Base-by-base conservation (phyloP, 192 early-diverging fungal species). In the Gigaspora rosea region DNA sequence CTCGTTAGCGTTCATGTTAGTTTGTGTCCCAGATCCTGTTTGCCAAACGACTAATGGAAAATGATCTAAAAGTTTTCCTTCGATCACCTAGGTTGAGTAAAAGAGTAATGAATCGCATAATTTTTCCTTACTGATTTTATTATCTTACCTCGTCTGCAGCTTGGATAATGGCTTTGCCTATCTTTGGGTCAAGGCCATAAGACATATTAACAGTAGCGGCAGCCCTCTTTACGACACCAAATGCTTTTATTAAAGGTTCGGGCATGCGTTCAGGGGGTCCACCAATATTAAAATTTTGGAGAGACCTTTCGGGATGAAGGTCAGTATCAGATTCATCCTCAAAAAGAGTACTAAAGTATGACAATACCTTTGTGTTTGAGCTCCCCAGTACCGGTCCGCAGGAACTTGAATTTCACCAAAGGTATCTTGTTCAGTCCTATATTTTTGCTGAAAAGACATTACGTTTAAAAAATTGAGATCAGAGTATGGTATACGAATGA, bases 11-110 rank as follows among this genome's bases (percentile, higher is more conserved):
- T 98, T 98, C 96, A 98, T 98, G 91, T 99, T 98, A 74, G 95
- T 93, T 88, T 98, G 96, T 48, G 96, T 99, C 48, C 98, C 98
- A 63, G 95, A 96, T 48, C 98, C 98, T 50, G 97, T 99, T 84
- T 96, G 94, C 94, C 93, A 99, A 58, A 99, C 95, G 27, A 99
- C 98, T 68, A 99, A 88, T 46, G 98, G 98, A 88, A 99, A 99
- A 83, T 99, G 95, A 61, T 95, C 95, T 81, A 93, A 91, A 76
- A 96, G 90, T 80, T 91, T 92, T 66, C 95, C 97, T 47, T 91
- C 90, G 70, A 97, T 96, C 58, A 98, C 95, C 87, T 92, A 76
- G 36, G 11, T 48, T 46, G 27, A 27, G 27, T 27, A 48, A 7
- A 22, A 81, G 78, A 20, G 49, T 16, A 66, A 12, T 77, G 73